Evolutionary conservation across 441 rosid genomes (phyloP).

Genomic region (Gossypium davidsonii): DNA sequence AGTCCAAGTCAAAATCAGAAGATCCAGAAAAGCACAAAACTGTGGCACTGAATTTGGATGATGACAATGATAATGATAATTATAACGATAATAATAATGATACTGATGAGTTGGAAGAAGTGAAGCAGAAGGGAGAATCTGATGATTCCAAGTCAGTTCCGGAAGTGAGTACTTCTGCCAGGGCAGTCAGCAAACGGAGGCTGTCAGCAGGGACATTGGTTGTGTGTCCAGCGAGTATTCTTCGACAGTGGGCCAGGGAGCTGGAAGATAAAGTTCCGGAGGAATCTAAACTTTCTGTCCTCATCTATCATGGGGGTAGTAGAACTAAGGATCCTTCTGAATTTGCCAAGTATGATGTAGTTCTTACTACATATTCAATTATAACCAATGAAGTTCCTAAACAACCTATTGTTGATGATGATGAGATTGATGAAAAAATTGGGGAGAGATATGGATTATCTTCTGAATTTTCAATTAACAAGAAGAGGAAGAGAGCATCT

Average conservation of each 20-base stretch:
- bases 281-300: constrained; percentile 55
- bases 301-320: constrained; percentile 83
- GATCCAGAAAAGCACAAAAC: constrained; percentile 38
- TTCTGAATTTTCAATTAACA: constrained; percentile 44
- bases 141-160: constrained; percentile 28
- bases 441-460: constrained; percentile 49
- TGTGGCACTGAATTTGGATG: constrained; percentile 83
- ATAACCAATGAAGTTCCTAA: constrained; percentile 87
- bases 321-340: constrained; percentile 83
- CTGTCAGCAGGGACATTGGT: constrained; percentile 88
- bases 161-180: constrained; percentile 42
- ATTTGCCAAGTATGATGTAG: constrained; percentile 77
- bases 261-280: constrained; percentile 77
- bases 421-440: constrained; percentile 57
- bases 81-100: constrained; percentile 25
- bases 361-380: constrained; percentile 86
- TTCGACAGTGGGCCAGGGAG: constrained; percentile 95
- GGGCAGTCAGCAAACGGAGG: constrained; percentile 39
- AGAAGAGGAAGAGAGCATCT: constrained; percentile 43
- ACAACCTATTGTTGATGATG: constrained; percentile 63
- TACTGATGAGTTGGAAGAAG: constrained; percentile 24
- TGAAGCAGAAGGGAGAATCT: constrained; percentile 35
- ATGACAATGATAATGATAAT: constrained; percentile 50
- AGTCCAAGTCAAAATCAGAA: constrained; percentile 52
- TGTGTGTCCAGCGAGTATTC: constrained; percentile 93